Percentiles rank a stretch among this genome's conserved stretches.
phyloP scores from a whole-genome alignment of 495 filamentous ascomycete species.

The Friedmanniomyces endolithicus region DNA sequence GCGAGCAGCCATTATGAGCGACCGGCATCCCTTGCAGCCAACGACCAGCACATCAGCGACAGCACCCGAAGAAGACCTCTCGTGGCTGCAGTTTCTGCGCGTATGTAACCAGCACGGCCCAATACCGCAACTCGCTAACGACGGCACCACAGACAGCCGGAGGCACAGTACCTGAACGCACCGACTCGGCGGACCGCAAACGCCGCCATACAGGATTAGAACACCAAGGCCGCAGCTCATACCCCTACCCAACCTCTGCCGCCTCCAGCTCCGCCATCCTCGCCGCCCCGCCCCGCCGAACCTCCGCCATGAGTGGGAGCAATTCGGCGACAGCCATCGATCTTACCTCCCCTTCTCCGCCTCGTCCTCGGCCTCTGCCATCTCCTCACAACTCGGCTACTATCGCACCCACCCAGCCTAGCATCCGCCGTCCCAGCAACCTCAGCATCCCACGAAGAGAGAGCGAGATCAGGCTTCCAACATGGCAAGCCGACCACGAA shows the following conservation, averaged over 20 bases:
- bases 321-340: neutral
- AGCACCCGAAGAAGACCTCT: neutral
- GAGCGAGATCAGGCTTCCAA: slow-evolving; percentile 41
- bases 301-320: neutral
- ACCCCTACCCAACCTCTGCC: slow-evolving; percentile 1
- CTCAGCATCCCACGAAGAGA: neutral
- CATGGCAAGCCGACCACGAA: slow-evolving; percentile 78
- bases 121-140: neutral
- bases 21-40: neutral
- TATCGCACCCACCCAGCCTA: neutral
- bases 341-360: neutral
- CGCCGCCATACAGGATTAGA: neutral
- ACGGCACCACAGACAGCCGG: neutral
- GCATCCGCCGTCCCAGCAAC: neutral
- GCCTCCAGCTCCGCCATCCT: neutral
- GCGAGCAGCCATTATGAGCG: neutral
- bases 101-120: neutral
- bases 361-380: neutral
- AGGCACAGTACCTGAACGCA: neutral
- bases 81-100: neutral
- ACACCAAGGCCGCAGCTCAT: neutral
- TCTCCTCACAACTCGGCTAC: neutral
- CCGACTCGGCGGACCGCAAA: neutral
- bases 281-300: neutral
- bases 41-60: neutral